Evolutionary conservation across 805 yeast genomes (phyloP).

Genomic region (Ogataea neopini): DNA sequence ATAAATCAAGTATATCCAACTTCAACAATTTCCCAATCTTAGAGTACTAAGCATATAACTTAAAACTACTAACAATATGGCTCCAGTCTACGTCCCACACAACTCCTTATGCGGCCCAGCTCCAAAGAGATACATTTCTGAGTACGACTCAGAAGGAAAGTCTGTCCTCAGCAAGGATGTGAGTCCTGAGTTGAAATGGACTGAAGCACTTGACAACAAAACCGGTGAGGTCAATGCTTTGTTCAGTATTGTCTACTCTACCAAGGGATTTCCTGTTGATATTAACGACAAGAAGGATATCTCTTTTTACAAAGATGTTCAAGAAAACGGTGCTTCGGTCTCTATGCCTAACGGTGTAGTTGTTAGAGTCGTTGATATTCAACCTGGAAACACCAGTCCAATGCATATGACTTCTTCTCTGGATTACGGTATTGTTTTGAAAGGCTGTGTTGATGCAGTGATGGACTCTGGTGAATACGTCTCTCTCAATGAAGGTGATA

Average conservation of each 20-base stretch:
- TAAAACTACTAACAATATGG: background rate
- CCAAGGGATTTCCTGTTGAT: slow-evolving; percentile 9
- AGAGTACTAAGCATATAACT: background rate
- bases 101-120: slow-evolving; percentile 5
- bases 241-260: slow-evolving; percentile 12
- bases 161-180: slow-evolving; percentile 8
- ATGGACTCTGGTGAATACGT: slow-evolving; percentile 12
- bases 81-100: slow-evolving; percentile 10
- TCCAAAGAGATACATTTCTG: slow-evolving; percentile 10
- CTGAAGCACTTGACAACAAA: slow-evolving; percentile 9
- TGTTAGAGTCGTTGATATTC: slow-evolving; percentile 12
- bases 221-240: slow-evolving; percentile 13
- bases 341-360: slow-evolving; percentile 12
- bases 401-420: slow-evolving; percentile 12
- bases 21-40: too few relatives aligned
- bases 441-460: slow-evolving; percentile 11
- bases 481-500: slow-evolving; percentile 9
- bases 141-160: slow-evolving; percentile 7
- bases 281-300: slow-evolving; percentile 9
- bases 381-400: slow-evolving; percentile 13
- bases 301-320: slow-evolving; percentile 3
- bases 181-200: slow-evolving; percentile 11
- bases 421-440: slow-evolving; percentile 12
- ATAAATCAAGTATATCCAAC: background rate
- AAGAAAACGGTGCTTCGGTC: slow-evolving; percentile 8